A percentile compares a stretch with the other conserved stretches of the same genome.
Conservation (phyloP, 352 stramenopile genomes). For the Saprolegnia diclina region DNA sequence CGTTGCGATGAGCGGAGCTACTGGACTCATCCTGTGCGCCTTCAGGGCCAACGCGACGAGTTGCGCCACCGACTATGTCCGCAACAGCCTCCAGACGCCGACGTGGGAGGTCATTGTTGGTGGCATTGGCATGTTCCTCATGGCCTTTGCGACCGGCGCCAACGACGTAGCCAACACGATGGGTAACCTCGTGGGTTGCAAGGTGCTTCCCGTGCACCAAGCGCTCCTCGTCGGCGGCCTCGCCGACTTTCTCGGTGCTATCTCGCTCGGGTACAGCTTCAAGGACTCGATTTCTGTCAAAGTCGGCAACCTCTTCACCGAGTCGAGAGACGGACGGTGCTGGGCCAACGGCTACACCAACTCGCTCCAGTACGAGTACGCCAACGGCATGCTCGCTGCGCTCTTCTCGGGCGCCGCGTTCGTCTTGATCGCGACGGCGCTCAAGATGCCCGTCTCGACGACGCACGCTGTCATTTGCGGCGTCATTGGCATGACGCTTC, state of each 20-base stretch:
- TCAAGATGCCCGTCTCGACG: conserved; percentile 63
- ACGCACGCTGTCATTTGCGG: conserved; percentile 62
- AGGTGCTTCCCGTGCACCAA: conserved; percentile 47
- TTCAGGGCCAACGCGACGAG: background rate
- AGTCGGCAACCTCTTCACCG: conserved; percentile 33
- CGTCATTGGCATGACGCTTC: conserved; percentile 65
- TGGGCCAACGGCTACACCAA: conserved; percentile 38
- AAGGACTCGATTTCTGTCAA: conserved; percentile 58
- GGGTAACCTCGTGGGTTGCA: conserved; percentile 35
- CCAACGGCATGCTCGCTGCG: conserved; percentile 58
- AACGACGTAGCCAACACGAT: conserved; percentile 88
- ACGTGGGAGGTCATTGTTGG: conserved; percentile 7
- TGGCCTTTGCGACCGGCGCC: conserved; percentile 47
- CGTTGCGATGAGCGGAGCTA: background rate
- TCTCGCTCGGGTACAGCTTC: conserved; percentile 69
- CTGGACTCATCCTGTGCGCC: background rate
- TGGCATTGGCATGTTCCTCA: conserved; percentile 21
- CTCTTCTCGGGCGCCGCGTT: conserved; percentile 45
- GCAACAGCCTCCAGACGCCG: background rate
- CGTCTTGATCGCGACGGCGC: conserved; percentile 48
- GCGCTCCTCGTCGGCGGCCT: conserved; percentile 64
- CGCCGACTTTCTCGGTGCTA: conserved; percentile 75
- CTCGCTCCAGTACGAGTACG: conserved; percentile 53
- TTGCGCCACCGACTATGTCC: conserved; percentile 5
- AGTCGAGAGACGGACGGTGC: conserved; percentile 30